Percentiles rank a stretch among this genome's conserved stretches.
These are phyloP conservation scores for Diphasiastrum complanatum DNA, from an alignment of 83 land plant genomes.

Conservation along the genomic window DNA sequence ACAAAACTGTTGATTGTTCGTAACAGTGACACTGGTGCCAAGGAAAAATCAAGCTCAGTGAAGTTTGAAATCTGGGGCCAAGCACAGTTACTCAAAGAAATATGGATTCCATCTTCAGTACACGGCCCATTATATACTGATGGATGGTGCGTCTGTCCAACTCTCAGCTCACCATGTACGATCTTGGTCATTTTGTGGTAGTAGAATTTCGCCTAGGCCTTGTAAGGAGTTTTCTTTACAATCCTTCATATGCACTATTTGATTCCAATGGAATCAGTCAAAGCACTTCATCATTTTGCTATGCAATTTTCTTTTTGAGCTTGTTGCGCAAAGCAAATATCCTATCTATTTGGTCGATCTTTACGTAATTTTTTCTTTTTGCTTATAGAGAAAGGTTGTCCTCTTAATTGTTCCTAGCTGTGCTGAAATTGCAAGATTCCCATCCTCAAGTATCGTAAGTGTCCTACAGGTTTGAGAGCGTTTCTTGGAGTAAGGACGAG, in stretches of 20 bases:
- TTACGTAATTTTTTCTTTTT: no score
- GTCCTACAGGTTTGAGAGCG: conserved; percentile 82
- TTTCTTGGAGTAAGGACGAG: conserved; percentile 87
- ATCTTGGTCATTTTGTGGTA: no score
- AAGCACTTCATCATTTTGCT: neutral
- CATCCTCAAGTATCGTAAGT: neutral
- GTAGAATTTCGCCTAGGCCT: no score
- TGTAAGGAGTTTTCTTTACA: no score
- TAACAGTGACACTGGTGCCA: conserved; percentile 46
- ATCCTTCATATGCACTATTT: no score
- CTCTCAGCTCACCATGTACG: no score
- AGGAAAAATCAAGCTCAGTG: conserved; percentile 39
- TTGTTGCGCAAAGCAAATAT: no score
- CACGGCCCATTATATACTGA: conserved; percentile 85
- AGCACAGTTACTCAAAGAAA: conserved; percentile 61
- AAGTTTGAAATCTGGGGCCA: conserved; percentile 79
- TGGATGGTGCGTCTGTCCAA: no score
- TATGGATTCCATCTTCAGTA: conserved; percentile 53
- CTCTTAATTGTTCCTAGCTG: neutral
- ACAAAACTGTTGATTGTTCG: conserved; percentile 71
- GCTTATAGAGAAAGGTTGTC: neutral
- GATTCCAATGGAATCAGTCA: no score
- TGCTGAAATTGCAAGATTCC: neutral
- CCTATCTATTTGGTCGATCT: no score
- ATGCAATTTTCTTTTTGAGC: neutral